A percentile compares a stretch with the other conserved stretches of the same genome.
These are phyloP conservation scores for Saitozyma sp. DNA, from an alignment of 768 basidiomycete species.

Conservation along the genomic window DNA sequence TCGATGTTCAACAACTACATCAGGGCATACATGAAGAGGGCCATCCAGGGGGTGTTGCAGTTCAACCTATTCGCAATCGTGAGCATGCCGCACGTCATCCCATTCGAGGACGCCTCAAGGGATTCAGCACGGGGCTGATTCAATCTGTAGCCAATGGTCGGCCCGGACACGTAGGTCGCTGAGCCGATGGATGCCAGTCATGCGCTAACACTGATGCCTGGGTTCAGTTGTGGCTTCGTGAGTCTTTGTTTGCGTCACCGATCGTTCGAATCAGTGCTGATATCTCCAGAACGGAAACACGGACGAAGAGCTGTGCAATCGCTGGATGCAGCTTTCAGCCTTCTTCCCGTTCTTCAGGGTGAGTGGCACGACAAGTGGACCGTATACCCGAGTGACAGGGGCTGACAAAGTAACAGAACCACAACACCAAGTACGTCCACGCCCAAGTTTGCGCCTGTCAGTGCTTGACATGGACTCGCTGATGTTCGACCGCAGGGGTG, in stretches of 20 bases:
- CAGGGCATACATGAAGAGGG: constrained; percentile 65
- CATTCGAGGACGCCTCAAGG: no score
- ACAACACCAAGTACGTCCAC: constrained; percentile 54
- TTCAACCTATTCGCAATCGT: constrained; percentile 66
- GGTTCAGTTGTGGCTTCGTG: background rate
- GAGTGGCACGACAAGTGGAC: background rate
- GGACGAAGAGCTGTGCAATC: constrained; percentile 75
- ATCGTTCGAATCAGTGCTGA: background rate
- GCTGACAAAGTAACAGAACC: constrained; percentile 56
- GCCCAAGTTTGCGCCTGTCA: constrained; percentile 46
- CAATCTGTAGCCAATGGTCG: background rate
- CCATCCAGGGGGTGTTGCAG: constrained; percentile 73
- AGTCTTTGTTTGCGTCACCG: background rate
- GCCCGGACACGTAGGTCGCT: background rate
- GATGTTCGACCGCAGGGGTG: constrained; percentile 52
- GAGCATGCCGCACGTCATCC: constrained; percentile 2
- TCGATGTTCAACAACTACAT: background rate
- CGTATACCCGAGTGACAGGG: background rate
- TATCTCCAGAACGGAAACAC: constrained; percentile 58
- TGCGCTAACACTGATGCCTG: background rate
- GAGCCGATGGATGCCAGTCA: no score
- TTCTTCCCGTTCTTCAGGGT: constrained; percentile 74
- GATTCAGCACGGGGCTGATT: no score
- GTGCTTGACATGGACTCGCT: no score
- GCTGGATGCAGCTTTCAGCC: constrained; percentile 84